A percentile compares a stretch with the other conserved stretches of the same genome.
Evolutionary conservation across 441 rosid genomes (phyloP).

Genomic region (Croton setiger): DNA sequence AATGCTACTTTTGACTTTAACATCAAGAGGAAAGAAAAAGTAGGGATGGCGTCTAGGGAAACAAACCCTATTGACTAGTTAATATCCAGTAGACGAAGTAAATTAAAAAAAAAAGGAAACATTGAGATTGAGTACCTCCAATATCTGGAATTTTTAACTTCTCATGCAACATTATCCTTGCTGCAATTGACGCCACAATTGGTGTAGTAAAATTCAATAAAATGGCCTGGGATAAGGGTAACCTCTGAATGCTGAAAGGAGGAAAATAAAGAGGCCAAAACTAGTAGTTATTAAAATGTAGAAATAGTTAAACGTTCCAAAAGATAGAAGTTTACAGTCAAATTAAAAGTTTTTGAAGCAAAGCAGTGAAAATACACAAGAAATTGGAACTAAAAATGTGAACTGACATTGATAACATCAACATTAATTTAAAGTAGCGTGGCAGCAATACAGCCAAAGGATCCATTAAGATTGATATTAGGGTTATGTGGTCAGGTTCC

Average conservation of each 20-base stretch:
- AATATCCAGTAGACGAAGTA: neutral
- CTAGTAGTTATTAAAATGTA: conserved; percentile 5
- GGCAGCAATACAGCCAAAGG: too few relatives aligned
- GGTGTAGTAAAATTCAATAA: conserved; percentile 74
- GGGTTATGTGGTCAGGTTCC: too few relatives aligned
- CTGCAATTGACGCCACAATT: conserved; percentile 68
- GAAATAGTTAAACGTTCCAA: conserved; percentile 14
- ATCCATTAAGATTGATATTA: too few relatives aligned
- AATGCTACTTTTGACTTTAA: conserved; percentile 8
- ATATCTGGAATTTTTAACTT: conserved; percentile 70
- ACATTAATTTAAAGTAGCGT: too few relatives aligned
- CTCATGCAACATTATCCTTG: conserved; percentile 65
- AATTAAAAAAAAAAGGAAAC: neutral
- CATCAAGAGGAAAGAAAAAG: neutral
- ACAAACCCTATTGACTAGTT: neutral
- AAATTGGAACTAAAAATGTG: too few relatives aligned
- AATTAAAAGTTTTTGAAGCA: conserved; percentile 6
- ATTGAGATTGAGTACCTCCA: conserved; percentile 46
- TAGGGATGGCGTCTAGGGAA: too few relatives aligned
- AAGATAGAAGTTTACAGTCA: conserved; percentile 2
- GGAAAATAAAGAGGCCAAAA: conserved; percentile 16
- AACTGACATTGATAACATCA: too few relatives aligned
- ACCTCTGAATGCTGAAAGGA: conserved; percentile 71
- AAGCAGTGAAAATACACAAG: neutral
- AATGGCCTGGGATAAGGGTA: conserved; percentile 72